Evolutionary conservation across 108 stramenopile genomes (phyloP), one percentile per base, ranked within the genome.

Genomic region (Thalassiosira profunda): DNA sequence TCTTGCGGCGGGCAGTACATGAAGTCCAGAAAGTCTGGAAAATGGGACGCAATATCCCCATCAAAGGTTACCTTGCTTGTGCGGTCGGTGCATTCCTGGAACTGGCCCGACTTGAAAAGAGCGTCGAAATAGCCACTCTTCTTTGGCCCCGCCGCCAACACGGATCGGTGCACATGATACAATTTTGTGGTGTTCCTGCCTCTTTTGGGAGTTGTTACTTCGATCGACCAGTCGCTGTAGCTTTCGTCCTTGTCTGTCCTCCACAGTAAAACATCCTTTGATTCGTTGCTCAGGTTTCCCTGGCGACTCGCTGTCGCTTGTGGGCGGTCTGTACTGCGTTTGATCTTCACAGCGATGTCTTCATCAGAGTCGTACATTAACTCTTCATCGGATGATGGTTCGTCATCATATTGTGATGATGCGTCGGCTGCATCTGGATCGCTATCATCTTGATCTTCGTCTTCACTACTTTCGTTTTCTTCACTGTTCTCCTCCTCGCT

Each of bases 201-300:
- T 8, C 21, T 29, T 34, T 11, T 24, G 31, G 56, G 38, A 21
- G 38, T 15, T 35, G 67, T 49, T 21, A 82, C 67, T 20, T 62
- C 33, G 40, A 82, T 72, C 15, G 17, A 72, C 76, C 71, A 74
- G 37, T 82, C 81, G 53, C 76, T 77, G 48, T 73, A 82, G 8
- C 51, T 67, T 46, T 67, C 55, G 25, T 24, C 15, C n/a, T 72
- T 61, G 28, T 52, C 66, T 20, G 18, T 36, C 34, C 76, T 62
- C 81, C 81, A 82, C 3, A 55, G 3, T 54, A 64, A 30, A 11
- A 55, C 52, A 5, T 29, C 51, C n/a, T 64, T 64, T n/a, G n/a
- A n/a, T n/a, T n/a, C n/a, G n/a, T n/a, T n/a, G n/a, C n/a, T n/a
- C n/a, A n/a, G n/a, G n/a, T n/a, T n/a, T n/a, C n/a, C n/a, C n/a